phyloP scores from a whole-genome alignment of 1,139 yeast genomes.

The Suhomyces coccinellae region DNA sequence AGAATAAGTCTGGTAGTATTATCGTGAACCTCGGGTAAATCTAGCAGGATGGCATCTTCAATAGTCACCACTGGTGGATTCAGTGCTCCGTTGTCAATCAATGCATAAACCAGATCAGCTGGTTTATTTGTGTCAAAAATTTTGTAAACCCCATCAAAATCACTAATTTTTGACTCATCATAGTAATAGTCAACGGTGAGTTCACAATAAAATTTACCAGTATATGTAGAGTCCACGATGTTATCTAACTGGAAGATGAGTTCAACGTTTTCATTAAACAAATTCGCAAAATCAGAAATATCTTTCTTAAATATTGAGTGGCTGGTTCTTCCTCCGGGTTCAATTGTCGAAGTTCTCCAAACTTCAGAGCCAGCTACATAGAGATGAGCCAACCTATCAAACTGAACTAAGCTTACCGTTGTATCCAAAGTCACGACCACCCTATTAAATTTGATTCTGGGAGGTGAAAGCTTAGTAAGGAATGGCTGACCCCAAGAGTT shows the following conservation, averaged over 20 bases:
- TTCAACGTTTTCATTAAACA: constrained; percentile 46
- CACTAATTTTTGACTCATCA: constrained; percentile 5
- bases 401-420: constrained; percentile 66
- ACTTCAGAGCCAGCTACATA: constrained; percentile 65
- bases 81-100: constrained; percentile 18
- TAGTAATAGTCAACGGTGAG: constrained; percentile 55
- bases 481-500: constrained; percentile 62
- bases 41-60: constrained; percentile 32
- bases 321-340: constrained; percentile 53
- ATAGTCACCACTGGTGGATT: not conserved
- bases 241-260: constrained; percentile 61
- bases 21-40: constrained; percentile 40
- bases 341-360: constrained; percentile 87
- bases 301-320: constrained; percentile 60
- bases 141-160: constrained; percentile 4
- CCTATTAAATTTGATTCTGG: constrained; percentile 48
- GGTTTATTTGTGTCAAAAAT: constrained; percentile 28
- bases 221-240: constrained; percentile 52
- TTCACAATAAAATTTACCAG: constrained; percentile 61
- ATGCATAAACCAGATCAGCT: constrained; percentile 35
- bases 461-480: constrained; percentile 39
- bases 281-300: constrained; percentile 53
- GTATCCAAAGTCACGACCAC: constrained; percentile 63
- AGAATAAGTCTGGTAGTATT: constrained; percentile 61
- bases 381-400: constrained; percentile 73